These are phyloP conservation scores for Flaveria linearis DNA, from an alignment of 129 eudicot species.

Conservation along the genomic window DNA sequence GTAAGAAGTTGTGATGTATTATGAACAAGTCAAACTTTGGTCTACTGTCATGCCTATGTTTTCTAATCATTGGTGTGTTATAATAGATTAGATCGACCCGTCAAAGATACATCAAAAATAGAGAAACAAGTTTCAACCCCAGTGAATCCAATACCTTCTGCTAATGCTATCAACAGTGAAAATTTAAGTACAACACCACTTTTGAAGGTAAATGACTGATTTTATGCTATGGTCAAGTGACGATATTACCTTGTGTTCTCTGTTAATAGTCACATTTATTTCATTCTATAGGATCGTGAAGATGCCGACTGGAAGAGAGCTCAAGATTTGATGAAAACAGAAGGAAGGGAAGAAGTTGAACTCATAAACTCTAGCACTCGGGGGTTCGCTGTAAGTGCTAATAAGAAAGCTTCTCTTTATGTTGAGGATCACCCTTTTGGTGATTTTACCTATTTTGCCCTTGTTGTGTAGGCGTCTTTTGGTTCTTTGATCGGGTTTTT, in stretches of 20 bases:
- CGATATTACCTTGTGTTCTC: conserved; percentile 2
- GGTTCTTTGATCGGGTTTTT: conserved; percentile 87
- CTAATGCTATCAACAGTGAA: conserved; percentile 36
- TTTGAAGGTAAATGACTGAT: conserved; percentile 46
- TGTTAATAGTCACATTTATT: conserved; percentile 9
- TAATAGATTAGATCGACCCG: conserved; percentile 74
- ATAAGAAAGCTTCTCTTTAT: conserved; percentile 8
- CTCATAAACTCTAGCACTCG: conserved; percentile 76
- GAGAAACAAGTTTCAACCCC: conserved; percentile 25
- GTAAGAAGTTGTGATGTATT: conserved; percentile 2
- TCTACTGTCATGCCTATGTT: neutral
- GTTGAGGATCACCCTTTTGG: conserved; percentile 12
- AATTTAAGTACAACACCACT: conserved; percentile 47
- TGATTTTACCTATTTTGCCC: conserved; percentile 16
- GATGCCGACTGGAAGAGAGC: conserved; percentile 72
- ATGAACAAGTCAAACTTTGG: conserved; percentile 9
- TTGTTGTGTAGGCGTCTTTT: conserved; percentile 66
- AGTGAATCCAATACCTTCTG: conserved; percentile 32
- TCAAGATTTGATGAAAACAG: conserved; percentile 55
- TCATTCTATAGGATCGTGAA: conserved; percentile 56
- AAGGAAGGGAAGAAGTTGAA: conserved; percentile 81
- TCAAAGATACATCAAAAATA: conserved; percentile 39
- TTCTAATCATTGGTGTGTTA: conserved; percentile 32
- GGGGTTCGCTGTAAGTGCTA: conserved; percentile 77
- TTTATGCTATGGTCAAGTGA: conserved; percentile 5